Conservation (phyloP, 805 yeast genomes). For the Yarrowia osloensis region DNA sequence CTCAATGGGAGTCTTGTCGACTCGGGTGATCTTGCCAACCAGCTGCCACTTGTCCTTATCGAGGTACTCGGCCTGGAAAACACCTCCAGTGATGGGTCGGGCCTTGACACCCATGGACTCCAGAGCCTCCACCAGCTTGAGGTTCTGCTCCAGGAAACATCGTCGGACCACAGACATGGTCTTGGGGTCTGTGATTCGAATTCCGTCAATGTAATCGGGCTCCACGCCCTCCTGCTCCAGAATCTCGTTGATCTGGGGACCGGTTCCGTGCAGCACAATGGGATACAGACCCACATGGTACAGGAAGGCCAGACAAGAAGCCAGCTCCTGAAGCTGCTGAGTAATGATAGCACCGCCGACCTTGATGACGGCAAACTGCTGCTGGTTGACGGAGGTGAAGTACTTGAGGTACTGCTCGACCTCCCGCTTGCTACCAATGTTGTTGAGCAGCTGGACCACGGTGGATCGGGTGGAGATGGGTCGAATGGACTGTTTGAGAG, state of each 20-base stretch:
- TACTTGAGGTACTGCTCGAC: conserved; percentile 96
- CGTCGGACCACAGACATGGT: conserved; percentile 96
- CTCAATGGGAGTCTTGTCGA: conserved; percentile 86
- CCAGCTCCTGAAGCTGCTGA: conserved; percentile 87
- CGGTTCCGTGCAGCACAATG: conserved; percentile 95
- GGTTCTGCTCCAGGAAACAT: conserved; percentile 93
- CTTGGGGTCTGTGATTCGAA: conserved; percentile 88
- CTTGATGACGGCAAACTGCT: conserved; percentile 96
- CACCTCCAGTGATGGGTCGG: conserved; percentile 97
- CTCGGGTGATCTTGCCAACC: conserved; percentile 86
- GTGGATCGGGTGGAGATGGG: conserved; percentile 74
- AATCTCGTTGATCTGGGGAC: conserved; percentile 95
- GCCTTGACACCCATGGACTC: conserved; percentile 98
- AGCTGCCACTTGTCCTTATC: conserved; percentile 88
- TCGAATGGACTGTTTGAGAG: not conserved
- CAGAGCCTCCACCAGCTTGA: conserved; percentile 90
- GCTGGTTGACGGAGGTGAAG: conserved; percentile 82
- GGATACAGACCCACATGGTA: conserved; percentile 98
- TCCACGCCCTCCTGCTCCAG: conserved; percentile 92
- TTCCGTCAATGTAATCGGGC: conserved; percentile 95
- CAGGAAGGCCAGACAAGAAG: conserved; percentile 91
- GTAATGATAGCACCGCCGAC: conserved; percentile 99
- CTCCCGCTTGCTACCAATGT: conserved; percentile 95
- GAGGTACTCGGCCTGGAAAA: conserved; percentile 87
- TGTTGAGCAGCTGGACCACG: conserved; percentile 90